Percentiles rank a stretch among this genome's conserved stretches.
Evolutionary conservation across 2,329 filamentous ascomycete genomes (phyloP).

Genomic region (Aspergillus brunneoviolaceus): DNA sequence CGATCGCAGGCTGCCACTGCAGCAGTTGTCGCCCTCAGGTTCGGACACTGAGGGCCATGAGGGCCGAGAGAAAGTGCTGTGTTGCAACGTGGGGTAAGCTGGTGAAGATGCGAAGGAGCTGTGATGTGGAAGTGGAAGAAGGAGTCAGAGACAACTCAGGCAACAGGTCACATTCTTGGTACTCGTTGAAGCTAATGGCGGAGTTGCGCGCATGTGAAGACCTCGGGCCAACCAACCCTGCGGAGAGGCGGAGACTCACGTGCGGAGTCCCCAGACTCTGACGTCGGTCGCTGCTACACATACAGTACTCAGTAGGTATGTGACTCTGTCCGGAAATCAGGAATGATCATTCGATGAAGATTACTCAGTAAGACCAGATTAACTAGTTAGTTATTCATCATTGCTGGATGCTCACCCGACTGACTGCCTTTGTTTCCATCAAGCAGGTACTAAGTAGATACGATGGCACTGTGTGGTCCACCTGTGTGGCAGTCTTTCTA

Average conservation of each 20-base stretch:
- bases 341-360: no score
- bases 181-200: slow-evolving; percentile 9
- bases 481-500: no score
- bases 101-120: not conserved
- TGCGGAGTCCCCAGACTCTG: slow-evolving; percentile 19
- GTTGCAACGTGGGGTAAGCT: slow-evolving; percentile 10
- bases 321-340: no score
- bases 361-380: no score
- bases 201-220: slow-evolving; percentile 24
- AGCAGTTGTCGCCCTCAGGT: slow-evolving; percentile 17
- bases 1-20: slow-evolving; percentile 9
- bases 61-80: not conserved
- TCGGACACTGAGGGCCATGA: slow-evolving; percentile 20
- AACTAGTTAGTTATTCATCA: no score
- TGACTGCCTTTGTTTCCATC: no score
- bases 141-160: slow-evolving; percentile 3
- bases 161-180: slow-evolving; percentile 17
- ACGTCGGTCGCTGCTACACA: not conserved
- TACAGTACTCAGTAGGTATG: no score
- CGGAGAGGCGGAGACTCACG: slow-evolving; percentile 22
- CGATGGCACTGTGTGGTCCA: no score
- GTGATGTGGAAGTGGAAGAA: not conserved
- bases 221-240: slow-evolving; percentile 22
- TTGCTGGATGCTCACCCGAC: no score
- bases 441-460: no score